A percentile compares a stretch with the other conserved stretches of the same genome.
Evolutionary conservation across 139 green algal genomes (phyloP).

Genomic region (Chlorella ohadii): DNA sequence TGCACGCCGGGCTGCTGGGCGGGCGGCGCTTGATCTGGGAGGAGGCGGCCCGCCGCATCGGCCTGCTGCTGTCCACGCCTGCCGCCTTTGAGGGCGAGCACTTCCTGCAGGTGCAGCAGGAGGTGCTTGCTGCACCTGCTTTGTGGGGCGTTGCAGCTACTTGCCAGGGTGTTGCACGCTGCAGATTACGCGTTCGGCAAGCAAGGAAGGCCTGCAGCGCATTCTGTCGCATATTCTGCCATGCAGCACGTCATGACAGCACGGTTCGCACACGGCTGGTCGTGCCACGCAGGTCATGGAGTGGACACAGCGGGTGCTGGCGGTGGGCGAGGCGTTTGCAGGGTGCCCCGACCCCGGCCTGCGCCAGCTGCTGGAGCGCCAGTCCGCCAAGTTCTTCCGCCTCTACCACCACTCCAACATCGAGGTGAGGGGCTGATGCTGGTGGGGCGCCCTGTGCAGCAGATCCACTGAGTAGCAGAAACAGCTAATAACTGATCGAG

Average conservation of each 20-base stretch:
- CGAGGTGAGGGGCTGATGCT: slow-evolving; percentile 24
- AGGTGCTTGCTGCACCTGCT: slow-evolving; percentile 45
- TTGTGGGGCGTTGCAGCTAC: too few relatives aligned
- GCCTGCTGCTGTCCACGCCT: slow-evolving; percentile 47
- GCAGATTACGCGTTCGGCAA: too few relatives aligned
- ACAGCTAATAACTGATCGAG: too few relatives aligned
- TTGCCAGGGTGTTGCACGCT: too few relatives aligned
- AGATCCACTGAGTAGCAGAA: too few relatives aligned
- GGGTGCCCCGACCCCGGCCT: slow-evolving; percentile 36
- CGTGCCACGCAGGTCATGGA: slow-evolving; percentile 49
- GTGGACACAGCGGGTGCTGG: slow-evolving; percentile 60
- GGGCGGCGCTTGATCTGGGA: slow-evolving; percentile 58
- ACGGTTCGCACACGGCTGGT: too few relatives aligned
- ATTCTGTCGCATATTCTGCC: too few relatives aligned
- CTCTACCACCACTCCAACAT: slow-evolving; percentile 60
- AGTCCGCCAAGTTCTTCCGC: slow-evolving; percentile 55
- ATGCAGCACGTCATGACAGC: too few relatives aligned
- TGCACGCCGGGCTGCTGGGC: slow-evolving; percentile 31
- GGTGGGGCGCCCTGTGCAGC: too few relatives aligned
- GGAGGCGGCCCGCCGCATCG: slow-evolving; percentile 48
- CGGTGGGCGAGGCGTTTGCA: slow-evolving; percentile 53
- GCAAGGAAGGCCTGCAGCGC: too few relatives aligned
- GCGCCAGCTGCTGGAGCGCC: slow-evolving; percentile 41
- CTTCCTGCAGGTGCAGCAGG: slow-evolving; percentile 56
- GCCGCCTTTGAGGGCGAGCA: slow-evolving; percentile 62